These are phyloP conservation scores for Neospermospora avenae DNA, from an alignment of 2,329 filamentous ascomycete species.

Conservation along the genomic window DNA sequence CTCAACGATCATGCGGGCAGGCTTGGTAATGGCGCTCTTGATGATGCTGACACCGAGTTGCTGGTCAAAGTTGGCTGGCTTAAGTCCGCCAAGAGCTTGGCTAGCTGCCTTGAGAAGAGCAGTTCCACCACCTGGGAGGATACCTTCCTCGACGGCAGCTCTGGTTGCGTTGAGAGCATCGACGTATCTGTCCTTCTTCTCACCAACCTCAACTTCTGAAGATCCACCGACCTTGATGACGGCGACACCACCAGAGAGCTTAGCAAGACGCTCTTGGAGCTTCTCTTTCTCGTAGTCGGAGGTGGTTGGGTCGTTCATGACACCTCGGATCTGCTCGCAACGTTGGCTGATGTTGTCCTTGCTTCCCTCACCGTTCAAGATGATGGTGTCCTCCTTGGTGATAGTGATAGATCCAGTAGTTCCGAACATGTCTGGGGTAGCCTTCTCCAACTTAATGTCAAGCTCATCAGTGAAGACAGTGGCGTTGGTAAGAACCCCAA, in stretches of 20 bases:
- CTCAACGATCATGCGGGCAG: slow-evolving; percentile 93
- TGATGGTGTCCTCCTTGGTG: slow-evolving; percentile 99
- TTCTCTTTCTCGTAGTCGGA: slow-evolving; percentile 99
- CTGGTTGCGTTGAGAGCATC: slow-evolving; percentile 97
- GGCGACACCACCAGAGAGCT: slow-evolving; percentile 97
- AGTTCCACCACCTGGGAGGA: slow-evolving; percentile 96
- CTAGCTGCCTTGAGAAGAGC: slow-evolving; percentile 94
- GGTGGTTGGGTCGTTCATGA: slow-evolving; percentile 89
- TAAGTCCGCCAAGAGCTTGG: slow-evolving; percentile 79
- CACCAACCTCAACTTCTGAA: slow-evolving; percentile 96
- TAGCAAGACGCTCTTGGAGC: slow-evolving; percentile 98
- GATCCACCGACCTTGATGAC: slow-evolving; percentile 99
- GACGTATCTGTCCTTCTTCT: slow-evolving; percentile 99
- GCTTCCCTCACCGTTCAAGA: slow-evolving; percentile 93
- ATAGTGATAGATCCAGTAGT: slow-evolving; percentile 98
- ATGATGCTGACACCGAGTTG: slow-evolving; percentile 96
- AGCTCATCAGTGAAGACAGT: slow-evolving; percentile 98
- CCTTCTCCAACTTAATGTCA: slow-evolving; percentile 98
- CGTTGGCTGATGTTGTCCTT: slow-evolving; percentile 93
- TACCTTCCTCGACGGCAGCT: slow-evolving; percentile 97
- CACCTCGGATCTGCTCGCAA: slow-evolving; percentile 98
- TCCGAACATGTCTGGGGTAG: slow-evolving; percentile 91
- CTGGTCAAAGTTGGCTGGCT: slow-evolving; percentile 96
- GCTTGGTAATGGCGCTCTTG: slow-evolving; percentile 96
- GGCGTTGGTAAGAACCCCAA: slow-evolving; percentile 92